Conservation (phyloP, 164 flowering plant genomes). For the Tinospora cordifolia region DNA sequence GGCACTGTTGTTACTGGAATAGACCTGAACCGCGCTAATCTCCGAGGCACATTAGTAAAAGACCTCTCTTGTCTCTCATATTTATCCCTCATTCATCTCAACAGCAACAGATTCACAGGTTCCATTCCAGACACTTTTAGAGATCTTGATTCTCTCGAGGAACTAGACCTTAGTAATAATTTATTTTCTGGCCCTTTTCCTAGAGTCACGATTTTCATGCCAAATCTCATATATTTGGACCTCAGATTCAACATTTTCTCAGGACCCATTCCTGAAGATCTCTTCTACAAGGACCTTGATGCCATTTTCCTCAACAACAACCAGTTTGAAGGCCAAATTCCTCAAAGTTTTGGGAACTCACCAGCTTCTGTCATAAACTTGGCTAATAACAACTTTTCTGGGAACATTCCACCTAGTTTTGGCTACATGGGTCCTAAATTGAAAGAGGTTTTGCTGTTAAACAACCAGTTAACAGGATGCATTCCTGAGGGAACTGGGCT, state of each 20-base stretch:
- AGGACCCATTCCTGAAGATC: constrained; percentile 62
- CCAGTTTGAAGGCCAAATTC: constrained; percentile 61
- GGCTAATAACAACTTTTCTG: constrained; percentile 73
- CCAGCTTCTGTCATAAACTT: constrained; percentile 83
- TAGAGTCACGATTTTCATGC: constrained; percentile 34
- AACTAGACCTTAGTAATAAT: constrained; percentile 87
- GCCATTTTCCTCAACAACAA: constrained; percentile 81
- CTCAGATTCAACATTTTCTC: constrained; percentile 70
- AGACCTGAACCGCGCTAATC: constrained; percentile 80
- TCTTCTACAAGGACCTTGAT: constrained; percentile 56
- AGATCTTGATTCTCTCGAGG: constrained; percentile 42
- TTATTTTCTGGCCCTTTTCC: constrained; percentile 77
- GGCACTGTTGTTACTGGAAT: constrained; percentile 52
- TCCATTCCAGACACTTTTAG: constrained; percentile 51
- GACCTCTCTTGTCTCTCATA: constrained; percentile 62
- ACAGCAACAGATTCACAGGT: constrained; percentile 76
- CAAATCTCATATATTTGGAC: constrained; percentile 67
- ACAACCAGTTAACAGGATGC: constrained; percentile 84
- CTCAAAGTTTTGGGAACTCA: constrained; percentile 62
- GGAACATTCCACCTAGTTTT: constrained; percentile 60
- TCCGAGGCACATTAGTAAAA: constrained; percentile 58
- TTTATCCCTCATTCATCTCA: constrained; percentile 64
- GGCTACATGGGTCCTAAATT: constrained; percentile 52
- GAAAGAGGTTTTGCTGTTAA: constrained; percentile 71
- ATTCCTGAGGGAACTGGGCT: constrained; percentile 79